Percentiles rank a stretch among this genome's conserved stretches.
Conservation (phyloP, 2,329 filamentous ascomycete genomes). For the Pseudofabraea citricarpa region DNA sequence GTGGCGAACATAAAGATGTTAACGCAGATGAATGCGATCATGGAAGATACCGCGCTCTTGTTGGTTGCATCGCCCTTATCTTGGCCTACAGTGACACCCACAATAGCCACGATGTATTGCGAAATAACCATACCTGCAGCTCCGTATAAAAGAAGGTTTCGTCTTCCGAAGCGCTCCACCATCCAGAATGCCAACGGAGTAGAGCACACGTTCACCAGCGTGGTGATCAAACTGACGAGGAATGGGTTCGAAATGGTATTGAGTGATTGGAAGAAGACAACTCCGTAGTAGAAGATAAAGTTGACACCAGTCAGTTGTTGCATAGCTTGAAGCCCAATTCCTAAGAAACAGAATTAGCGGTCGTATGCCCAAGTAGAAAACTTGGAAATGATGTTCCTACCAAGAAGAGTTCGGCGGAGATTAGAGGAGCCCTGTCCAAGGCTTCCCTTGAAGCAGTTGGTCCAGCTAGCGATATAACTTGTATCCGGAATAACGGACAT, state of each 20-base stretch:
- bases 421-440: constrained; percentile 59
- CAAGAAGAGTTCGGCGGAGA: constrained; percentile 52
- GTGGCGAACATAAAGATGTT: constrained; percentile 66
- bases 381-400: neutral
- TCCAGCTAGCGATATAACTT: constrained; percentile 64
- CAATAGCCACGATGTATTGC: constrained; percentile 40
- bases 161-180: constrained; percentile 61
- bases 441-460: constrained; percentile 59
- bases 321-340: constrained; percentile 57
- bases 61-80: constrained; percentile 60
- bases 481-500: constrained; percentile 57
- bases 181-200: constrained; percentile 69
- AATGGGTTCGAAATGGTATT: constrained; percentile 62
- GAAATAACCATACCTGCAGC: constrained; percentile 62
- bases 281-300: constrained; percentile 59
- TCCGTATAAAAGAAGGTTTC: constrained; percentile 58
- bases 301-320: constrained; percentile 63
- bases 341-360: constrained; percentile 33
- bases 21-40: constrained; percentile 67
- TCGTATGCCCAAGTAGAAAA: neutral
- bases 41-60: constrained; percentile 50
- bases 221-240: constrained; percentile 59
- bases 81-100: constrained; percentile 36
- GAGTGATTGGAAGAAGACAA: constrained; percentile 61
- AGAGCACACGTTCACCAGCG: constrained; percentile 66